Evolutionary conservation across 2,329 filamentous ascomycete species (phyloP), one percentile per base, ranked within the genome.

Genomic region (Sclerotinia trifoliorum): DNA sequence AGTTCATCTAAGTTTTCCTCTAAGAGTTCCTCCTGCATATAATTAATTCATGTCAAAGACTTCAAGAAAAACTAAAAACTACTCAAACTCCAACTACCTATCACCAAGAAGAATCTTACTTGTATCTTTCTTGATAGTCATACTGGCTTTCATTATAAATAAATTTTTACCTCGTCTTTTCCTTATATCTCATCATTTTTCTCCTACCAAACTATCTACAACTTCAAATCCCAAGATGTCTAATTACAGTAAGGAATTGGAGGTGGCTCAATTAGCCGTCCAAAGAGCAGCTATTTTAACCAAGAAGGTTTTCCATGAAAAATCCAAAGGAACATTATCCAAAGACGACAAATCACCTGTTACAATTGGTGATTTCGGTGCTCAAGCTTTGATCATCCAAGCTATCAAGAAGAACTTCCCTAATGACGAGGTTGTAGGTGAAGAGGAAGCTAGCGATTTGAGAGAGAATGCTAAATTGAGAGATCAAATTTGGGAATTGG

Each of bases 321-420:
- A 94, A 80, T 90, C 93, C 75, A 98, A 98, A 82, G 94, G 94
- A 74, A 97, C 95, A 57, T 85, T 97, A 64, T 91, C 90, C 79
- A 99, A 99, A 83, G 90, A 92, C 80, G 95, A 99, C 84, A 93
- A 92, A 78, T 97, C 94, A 13, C 95, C 95, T 73, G 95, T 99
- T 75, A 99, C 95, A 24, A 95, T 98, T 75, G 95, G 94, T 79
- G 95, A 99, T 82, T 98, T 97, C 79, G 95, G 95, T 77, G 96
- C 95, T 49, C 95, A 99, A 83, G 94, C 95, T 44, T 87, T 99
- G 73, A 97, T 99, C 80, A 97, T 98, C 77, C 86, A 89, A 68
- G 94, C 94, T 39, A 89, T 99, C 74, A 89, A 90, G 80, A 87
- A 92, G 80, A 92, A 91, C 80, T 99, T 99, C 83, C 95, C 95